Evolutionary conservation across 495 filamentous ascomycete species (phyloP), one percentile per base, ranked within the genome.

Genomic region (Thermochaetoides thermophila): DNA sequence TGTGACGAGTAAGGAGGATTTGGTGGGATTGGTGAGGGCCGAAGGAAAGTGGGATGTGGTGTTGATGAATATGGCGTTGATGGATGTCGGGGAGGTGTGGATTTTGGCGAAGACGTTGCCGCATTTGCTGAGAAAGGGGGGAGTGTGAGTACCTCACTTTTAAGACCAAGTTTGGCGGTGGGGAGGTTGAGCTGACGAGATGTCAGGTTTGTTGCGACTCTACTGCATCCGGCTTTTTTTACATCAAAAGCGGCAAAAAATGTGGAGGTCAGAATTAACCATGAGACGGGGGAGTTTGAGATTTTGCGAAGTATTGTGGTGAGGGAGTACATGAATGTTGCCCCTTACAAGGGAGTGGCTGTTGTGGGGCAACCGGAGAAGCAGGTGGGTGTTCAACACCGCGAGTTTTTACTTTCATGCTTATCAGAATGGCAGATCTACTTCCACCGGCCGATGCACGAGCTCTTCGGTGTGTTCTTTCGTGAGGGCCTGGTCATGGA

Each of bases 181-280:
- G n/a, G n/a, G n/a, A n/a, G n/a, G n/a, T n/a, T n/a, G n/a, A n/a
- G n/a, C n/a, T n/a, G 36, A 4, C 15, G 21, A 9, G 17, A 4
- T 22, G 6, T 11, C 22, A 63, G 59, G 12, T 63, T 63, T 32
- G 55, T 58, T 14, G 60, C 55, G 1, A 59, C 60, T 0, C 17
- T 62, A 14, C 50, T 63, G 24, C 60, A 64, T 21, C 60, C 60
- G 1, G 53, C 57, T 8, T 63, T 64, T 44, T 55, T 60, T 35
- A 63, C 60, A 11, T 55, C 54, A 8, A 43, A 43, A n/a, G 42
- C 49, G 1, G 27, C 35, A 9, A 46, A 50, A n/a, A 42, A 39
- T n/a, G 37, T 64, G 19, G 42, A 46, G 7, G 26, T 55, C 11
- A 23, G 31, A 6, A 37, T 41, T 23, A 33, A 46, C 25, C 37